These are phyloP conservation scores for Boletus semigastroideus DNA, from an alignment of 1,284 basidiomycete genomes.

Conservation along the genomic window DNA sequence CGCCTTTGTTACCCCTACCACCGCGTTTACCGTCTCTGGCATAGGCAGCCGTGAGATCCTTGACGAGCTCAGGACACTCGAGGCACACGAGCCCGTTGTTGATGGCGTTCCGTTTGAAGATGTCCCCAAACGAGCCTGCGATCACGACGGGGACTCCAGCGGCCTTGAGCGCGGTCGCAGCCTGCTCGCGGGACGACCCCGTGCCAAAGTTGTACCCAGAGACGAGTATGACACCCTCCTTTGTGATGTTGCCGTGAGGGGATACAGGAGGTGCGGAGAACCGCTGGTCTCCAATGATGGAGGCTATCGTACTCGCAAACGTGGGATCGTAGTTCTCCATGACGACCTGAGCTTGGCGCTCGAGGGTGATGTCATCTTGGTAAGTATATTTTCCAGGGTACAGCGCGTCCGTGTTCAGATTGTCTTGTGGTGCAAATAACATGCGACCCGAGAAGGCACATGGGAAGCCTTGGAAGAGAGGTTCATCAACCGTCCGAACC, in stretches of 20 bases:
- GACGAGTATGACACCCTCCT: slow-evolving; percentile 76
- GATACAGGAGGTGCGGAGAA: slow-evolving; percentile 14
- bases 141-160: slow-evolving; percentile 93
- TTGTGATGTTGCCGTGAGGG: slow-evolving; percentile 26
- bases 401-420: slow-evolving; percentile 97
- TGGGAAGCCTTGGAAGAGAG: slow-evolving; percentile 82
- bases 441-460: slow-evolving; percentile 79
- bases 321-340: slow-evolving; percentile 98
- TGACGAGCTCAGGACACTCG: slow-evolving; percentile 88
- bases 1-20: slow-evolving; percentile 73
- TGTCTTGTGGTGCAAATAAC: slow-evolving; percentile 94
- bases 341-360: slow-evolving; percentile 93
- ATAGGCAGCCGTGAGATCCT: slow-evolving; percentile 77
- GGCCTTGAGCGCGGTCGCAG: slow-evolving; percentile 94
- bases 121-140: slow-evolving; percentile 97
- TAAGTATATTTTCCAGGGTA: slow-evolving; percentile 99
- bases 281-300: slow-evolving; percentile 43
- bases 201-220: slow-evolving; percentile 99
- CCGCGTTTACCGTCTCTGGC: slow-evolving; percentile 75
- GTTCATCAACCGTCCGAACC: slow-evolving; percentile 44
- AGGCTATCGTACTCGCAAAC: slow-evolving; percentile 77
- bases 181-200: slow-evolving; percentile 97
- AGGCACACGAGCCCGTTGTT: slow-evolving; percentile 98
- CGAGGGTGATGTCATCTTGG: slow-evolving; percentile 97
- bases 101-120: slow-evolving; percentile 99